Conservation (phyloP, 2,329 filamentous ascomycete genomes). For the Ambrosiella beaveri region DNA sequence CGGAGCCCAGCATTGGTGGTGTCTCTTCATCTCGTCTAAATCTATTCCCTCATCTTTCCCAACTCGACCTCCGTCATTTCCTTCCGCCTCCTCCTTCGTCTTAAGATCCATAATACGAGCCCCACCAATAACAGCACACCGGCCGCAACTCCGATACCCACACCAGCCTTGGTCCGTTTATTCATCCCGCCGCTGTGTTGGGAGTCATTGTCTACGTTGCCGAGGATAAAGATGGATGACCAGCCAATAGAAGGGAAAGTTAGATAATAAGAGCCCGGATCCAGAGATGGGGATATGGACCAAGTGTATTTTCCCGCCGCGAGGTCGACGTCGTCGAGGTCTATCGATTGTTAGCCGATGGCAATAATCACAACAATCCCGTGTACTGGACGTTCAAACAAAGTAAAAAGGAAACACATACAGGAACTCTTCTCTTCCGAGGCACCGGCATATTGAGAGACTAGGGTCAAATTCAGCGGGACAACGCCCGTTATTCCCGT, state of each 20-base stretch:
- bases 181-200: neutral
- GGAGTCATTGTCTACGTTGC: constrained; percentile 1
- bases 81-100: neutral
- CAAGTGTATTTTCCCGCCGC: constrained; percentile 5
- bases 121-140: neutral
- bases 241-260: neutral
- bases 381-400: neutral
- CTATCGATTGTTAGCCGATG: constrained; percentile 1
- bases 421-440: neutral
- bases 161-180: constrained; percentile 2
- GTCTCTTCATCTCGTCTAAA: no score
- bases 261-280: constrained; percentile 9
- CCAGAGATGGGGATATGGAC: constrained; percentile 7
- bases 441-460: constrained; percentile 3
- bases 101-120: neutral
- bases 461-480: neutral
- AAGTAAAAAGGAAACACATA: neutral
- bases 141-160: constrained; percentile 8
- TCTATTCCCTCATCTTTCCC: neutral
- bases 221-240: constrained; percentile 9
- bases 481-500: neutral
- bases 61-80: neutral
- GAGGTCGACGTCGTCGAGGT: constrained; percentile 2
- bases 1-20: no score
- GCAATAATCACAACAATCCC: neutral